These are phyloP conservation scores for Verticillium dahliae DNA, from an alignment of 2,329 filamentous ascomycete species.

Conservation along the genomic window DNA sequence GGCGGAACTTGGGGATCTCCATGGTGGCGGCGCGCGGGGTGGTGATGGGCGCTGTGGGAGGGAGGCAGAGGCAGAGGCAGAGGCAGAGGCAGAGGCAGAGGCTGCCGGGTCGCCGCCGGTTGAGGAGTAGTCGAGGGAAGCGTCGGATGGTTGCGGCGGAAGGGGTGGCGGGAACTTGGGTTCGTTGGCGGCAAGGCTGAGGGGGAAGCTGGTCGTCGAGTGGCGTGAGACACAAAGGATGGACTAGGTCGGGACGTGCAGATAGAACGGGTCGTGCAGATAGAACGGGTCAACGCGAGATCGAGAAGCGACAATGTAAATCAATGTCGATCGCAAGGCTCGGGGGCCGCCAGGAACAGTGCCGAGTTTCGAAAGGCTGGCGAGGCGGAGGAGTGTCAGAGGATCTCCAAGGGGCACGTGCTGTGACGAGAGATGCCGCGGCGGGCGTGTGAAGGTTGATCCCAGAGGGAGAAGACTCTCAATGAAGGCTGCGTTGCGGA, in stretches of 20 bases:
- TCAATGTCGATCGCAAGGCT: not conserved
- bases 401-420: not conserved
- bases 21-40: not conserved
- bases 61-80: not conserved
- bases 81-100: no score
- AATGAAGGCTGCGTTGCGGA: not conserved
- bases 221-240: not conserved
- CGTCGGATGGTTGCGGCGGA: not conserved
- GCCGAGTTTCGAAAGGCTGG: not conserved
- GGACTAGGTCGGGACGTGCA: not conserved
- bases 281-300: not conserved
- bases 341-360: not conserved
- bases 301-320: not conserved
- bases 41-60: not conserved
- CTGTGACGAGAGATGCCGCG: not conserved
- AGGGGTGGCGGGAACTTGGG: not conserved
- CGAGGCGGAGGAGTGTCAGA: not conserved
- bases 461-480: not conserved
- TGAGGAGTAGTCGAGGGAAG: not conserved
- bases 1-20: constrained; percentile 24
- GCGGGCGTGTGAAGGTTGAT: not conserved
- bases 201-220: not conserved
- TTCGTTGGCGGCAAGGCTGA: not conserved
- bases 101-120: not conserved
- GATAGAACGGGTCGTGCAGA: no score